phyloP scores from a whole-genome alignment of 257 asterid species.

The Verbena officinalis region DNA sequence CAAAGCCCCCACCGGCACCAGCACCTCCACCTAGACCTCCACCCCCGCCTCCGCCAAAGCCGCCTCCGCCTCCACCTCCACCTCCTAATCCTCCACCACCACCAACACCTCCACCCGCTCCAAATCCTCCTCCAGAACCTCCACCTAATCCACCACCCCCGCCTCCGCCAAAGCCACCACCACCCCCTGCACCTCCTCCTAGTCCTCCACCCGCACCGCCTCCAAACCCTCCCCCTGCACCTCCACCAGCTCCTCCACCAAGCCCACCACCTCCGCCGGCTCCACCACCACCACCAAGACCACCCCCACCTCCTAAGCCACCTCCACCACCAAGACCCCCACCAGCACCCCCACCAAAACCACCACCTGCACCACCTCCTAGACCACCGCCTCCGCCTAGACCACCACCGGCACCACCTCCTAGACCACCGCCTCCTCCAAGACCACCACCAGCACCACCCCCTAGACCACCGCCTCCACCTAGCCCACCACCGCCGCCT shows the following conservation, averaged over 20 bases:
- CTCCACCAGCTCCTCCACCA: slow-evolving; percentile 33
- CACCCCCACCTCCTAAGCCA: slow-evolving; percentile 30
- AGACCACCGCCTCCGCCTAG: slow-evolving; percentile 32
- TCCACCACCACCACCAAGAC: slow-evolving; percentile 23
- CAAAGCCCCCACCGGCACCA: slow-evolving; percentile 27
- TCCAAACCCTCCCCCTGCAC: slow-evolving; percentile 30
- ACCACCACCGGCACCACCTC: slow-evolving; percentile 34
- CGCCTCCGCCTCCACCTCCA: slow-evolving; percentile 34
- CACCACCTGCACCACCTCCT: slow-evolving; percentile 26
- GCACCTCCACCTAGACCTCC: slow-evolving; percentile 34
- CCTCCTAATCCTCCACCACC: slow-evolving; percentile 47
- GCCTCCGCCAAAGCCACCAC: slow-evolving; percentile 33
- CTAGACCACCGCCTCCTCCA: slow-evolving; percentile 38
- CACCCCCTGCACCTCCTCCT: slow-evolving; percentile 37
- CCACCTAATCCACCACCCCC: slow-evolving; percentile 27
- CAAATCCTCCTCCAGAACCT: slow-evolving; percentile 21
- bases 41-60: slow-evolving; percentile 39
- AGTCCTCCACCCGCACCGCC: slow-evolving; percentile 36
- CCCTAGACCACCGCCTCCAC: slow-evolving; percentile 37
- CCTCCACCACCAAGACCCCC: slow-evolving; percentile 35
- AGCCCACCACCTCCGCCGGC: slow-evolving; percentile 28
- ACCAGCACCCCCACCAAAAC: slow-evolving; percentile 37
- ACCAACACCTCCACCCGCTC: slow-evolving; percentile 38
- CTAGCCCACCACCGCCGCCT: slow-evolving; percentile 45
- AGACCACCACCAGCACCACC: slow-evolving; percentile 30